Base-by-base conservation (phyloP, 371 early-diverging fungal genomes). In the Mucor piriformis region DNA sequence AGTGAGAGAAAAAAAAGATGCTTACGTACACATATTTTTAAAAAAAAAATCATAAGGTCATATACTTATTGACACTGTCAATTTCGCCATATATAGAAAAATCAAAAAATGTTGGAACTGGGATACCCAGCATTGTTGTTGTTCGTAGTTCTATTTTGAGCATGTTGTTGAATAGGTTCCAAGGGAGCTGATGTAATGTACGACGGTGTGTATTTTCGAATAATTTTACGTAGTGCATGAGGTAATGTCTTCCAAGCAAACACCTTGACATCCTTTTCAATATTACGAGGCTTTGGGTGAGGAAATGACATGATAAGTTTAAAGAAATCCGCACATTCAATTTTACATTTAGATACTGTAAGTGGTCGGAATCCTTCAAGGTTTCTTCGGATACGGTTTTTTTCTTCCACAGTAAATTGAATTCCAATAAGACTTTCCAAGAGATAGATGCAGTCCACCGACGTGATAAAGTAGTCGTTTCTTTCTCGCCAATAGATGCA, bases 221-320 rank as follows among this genome's bases (percentile, higher is more conserved):
- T 85, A 49, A 89, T 88, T 64, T 89, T 89, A 50, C 80, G 75
- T 24, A 88, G 74, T 0, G 87, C 87, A 34, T 75, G 69, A 2
- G 85, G 78, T 8, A 89, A 65, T 0, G 83, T 79, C 50, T 82
- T 78, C 92, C 92, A 91, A 5, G 82, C 79, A 70, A 90, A 92
- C 0, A 90, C 91, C 66, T 91, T 91, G 74, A 92, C 85, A 54
- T 92, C 91, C 66, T 93, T 93, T 69, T 92, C 93, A 55, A 92
- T 92, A 61, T 92, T 91, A 15, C 94, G 68, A 13, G 94, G 94
- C 71, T 88, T 89, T 40, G 94, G 93, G 61, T 86, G 82, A 0
- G 88, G 85, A 59, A 89, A 92, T 1, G 83, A 72, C 94, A 93
- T 93, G 70, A 93, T 84, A 29, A 83, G 65, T 64, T 85, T 87